phyloP scores from a whole-genome alignment of 352 stramenopile genomes.

The Peronosclerospora sorghi region DNA sequence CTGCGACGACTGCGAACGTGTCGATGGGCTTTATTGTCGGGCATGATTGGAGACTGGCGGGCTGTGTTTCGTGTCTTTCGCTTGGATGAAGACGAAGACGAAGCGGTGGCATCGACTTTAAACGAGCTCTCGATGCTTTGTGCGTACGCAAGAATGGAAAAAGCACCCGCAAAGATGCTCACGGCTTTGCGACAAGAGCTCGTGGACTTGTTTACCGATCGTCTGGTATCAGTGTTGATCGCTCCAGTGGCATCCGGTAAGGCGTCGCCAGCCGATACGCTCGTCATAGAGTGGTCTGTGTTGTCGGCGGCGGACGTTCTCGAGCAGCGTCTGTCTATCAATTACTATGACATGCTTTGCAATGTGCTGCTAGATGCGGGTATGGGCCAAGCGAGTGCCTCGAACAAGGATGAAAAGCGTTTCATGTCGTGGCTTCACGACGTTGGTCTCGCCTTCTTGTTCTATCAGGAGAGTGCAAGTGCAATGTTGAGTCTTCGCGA shows the following conservation, averaged over 20 bases:
- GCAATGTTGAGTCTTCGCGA: conserved; percentile 48
- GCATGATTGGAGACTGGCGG: conserved; percentile 42
- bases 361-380: conserved; percentile 31
- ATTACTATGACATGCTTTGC: conserved; percentile 46
- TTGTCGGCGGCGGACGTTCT: conserved; percentile 19
- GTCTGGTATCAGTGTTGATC: conserved; percentile 33
- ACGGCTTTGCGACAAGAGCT: conserved; percentile 38
- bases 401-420: conserved; percentile 6
- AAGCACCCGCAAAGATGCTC: conserved; percentile 24
- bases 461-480: conserved; percentile 59
- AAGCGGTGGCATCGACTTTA: conserved; percentile 16
- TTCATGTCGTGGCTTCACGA: conserved; percentile 38
- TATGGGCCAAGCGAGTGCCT: conserved; percentile 11
- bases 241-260: conserved; percentile 2
- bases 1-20: conserved; percentile 22
- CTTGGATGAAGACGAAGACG: conserved; percentile 1
- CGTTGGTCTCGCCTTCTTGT: conserved; percentile 50
- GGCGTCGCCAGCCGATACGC: conserved; percentile 3
- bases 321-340: conserved; percentile 30
- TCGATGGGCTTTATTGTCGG: conserved; percentile 13
- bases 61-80: conserved; percentile 9
- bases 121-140: conserved; percentile 36
- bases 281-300: conserved; percentile 20
- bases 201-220: conserved; percentile 25
- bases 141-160: conserved; percentile 25